Evolutionary conservation across 192 early-diverging fungal species (phyloP).

Genomic region (Mortierella antarctica): DNA sequence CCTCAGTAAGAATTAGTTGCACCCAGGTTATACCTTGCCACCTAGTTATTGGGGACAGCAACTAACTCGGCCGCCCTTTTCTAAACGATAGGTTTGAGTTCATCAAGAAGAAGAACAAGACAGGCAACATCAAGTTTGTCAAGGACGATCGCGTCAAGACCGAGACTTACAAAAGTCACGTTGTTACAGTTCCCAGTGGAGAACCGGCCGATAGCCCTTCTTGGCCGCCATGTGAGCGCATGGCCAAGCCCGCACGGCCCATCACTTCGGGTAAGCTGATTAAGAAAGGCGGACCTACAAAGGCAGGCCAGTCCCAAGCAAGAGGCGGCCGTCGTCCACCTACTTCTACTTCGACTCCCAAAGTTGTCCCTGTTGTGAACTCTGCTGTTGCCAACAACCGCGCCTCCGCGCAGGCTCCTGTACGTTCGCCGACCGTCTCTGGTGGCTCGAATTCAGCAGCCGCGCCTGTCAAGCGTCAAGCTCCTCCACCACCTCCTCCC

Average conservation of each 20-base stretch:
- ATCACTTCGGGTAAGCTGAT: conserved; percentile 52
- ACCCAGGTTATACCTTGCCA: neutral
- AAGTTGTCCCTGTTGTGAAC: conserved; percentile 7
- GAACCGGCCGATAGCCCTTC: conserved; percentile 68
- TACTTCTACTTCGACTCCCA: conserved; percentile 11
- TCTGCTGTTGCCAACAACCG: conserved; percentile 5
- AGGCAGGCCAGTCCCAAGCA: neutral
- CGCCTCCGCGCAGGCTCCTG: conserved; percentile 11
- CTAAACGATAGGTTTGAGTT: conserved; percentile 62
- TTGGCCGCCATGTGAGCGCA: conserved; percentile 52
- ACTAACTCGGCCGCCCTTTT: too few relatives aligned
- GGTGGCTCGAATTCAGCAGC: conserved; percentile 22
- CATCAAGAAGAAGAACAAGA: conserved; percentile 78
- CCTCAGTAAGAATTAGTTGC: conserved; percentile 33
- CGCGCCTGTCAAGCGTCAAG: conserved; percentile 36
- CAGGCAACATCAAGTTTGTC: conserved; percentile 77
- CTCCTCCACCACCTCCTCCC: conserved; percentile 69
- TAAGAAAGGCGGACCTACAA: conserved; percentile 29
- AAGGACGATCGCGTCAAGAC: conserved; percentile 70
- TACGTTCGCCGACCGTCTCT: neutral
- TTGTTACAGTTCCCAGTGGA: conserved; percentile 69
- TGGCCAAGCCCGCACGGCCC: conserved; percentile 32
- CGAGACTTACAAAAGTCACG: conserved; percentile 77
- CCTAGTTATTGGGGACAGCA: too few relatives aligned
- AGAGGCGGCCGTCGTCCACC: conserved; percentile 25